phyloP scores from a whole-genome alignment of 805 yeast species.

The Myxozyma geophila region DNA sequence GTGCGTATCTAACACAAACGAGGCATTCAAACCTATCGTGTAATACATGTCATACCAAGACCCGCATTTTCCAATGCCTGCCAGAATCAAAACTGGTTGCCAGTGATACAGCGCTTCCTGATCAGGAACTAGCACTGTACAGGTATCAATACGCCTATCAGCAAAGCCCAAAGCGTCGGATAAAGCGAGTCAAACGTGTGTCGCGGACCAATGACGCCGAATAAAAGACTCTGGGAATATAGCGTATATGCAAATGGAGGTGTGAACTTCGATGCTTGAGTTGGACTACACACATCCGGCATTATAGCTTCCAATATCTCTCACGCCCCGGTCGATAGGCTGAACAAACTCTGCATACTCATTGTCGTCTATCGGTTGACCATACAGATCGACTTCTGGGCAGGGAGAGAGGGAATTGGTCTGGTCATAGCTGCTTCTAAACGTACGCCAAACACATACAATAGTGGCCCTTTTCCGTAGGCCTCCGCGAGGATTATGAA shows the following conservation, averaged over 20 bases:
- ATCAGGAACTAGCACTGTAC: slow-evolving; percentile 46
- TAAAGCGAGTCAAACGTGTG: slow-evolving; percentile 61
- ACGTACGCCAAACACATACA: slow-evolving; percentile 44
- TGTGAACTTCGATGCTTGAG: slow-evolving; percentile 53
- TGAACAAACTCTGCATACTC: slow-evolving; percentile 47
- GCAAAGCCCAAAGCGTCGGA: slow-evolving; percentile 60
- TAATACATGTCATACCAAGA: slow-evolving; percentile 66
- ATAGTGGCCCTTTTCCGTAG: slow-evolving; percentile 8
- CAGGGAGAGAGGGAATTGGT: slow-evolving; percentile 55
- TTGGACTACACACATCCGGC: slow-evolving; percentile 50
- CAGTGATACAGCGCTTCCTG: slow-evolving; percentile 49
- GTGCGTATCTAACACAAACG: too few relatives aligned
- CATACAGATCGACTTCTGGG: slow-evolving; percentile 55
- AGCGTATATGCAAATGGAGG: slow-evolving; percentile 55
- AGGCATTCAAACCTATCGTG: slow-evolving; percentile 68
- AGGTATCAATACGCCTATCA: slow-evolving; percentile 58
- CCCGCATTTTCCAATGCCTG: slow-evolving; percentile 38
- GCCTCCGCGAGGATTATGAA: slow-evolving; percentile 34
- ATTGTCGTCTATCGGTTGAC: neutral
- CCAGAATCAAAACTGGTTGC: slow-evolving; percentile 68
- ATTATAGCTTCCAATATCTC: slow-evolving; percentile 39
- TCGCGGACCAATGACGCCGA: slow-evolving; percentile 70
- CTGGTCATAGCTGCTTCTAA: slow-evolving; percentile 52
- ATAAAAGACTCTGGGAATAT: slow-evolving; percentile 60
- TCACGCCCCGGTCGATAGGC: slow-evolving; percentile 48